A percentile compares a stretch with the other conserved stretches of the same genome.
These are phyloP conservation scores for Diplogelasinospora grovesii DNA, from an alignment of 495 filamentous ascomycete species.

Conservation along the genomic window DNA sequence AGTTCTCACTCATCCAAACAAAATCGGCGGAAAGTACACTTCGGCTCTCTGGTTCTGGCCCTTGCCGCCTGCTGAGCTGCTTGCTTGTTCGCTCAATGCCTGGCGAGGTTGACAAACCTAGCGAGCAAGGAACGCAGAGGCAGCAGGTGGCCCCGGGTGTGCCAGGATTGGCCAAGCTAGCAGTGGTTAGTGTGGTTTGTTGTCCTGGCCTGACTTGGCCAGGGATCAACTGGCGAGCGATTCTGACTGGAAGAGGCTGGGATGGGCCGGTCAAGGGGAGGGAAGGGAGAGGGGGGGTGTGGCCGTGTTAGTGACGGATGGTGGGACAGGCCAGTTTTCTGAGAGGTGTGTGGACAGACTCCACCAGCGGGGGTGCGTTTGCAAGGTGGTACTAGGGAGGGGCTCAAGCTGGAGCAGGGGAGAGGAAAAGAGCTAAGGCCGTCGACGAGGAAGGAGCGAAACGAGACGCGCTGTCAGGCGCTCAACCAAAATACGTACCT, in stretches of 20 bases:
- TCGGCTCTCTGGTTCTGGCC: not conserved
- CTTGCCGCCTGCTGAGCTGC: not conserved
- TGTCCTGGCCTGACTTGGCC: conserved; percentile 21
- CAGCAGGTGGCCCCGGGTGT: conserved; percentile 15
- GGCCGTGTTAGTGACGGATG: conserved; percentile 11
- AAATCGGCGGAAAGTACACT: too few relatives aligned
- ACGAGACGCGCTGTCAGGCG: too few relatives aligned
- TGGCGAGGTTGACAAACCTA: too few relatives aligned
- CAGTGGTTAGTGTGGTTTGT: conserved; percentile 19
- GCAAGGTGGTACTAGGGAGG: conserved; percentile 16
- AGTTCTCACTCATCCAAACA: too few relatives aligned
- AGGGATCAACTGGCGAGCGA: conserved; percentile 17
- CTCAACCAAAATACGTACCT: too few relatives aligned
- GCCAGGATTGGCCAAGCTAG: conserved; percentile 15
- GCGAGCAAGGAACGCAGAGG: conserved; percentile 8
- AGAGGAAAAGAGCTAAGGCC: too few relatives aligned
- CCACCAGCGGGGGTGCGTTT: conserved; percentile 13
- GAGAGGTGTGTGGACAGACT: conserved; percentile 21
- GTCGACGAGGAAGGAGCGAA: too few relatives aligned
- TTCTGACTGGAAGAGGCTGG: conserved; percentile 25
- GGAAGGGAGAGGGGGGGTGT: conserved; percentile 12
- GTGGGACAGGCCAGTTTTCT: conserved; percentile 14
- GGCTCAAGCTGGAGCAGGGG: not conserved
- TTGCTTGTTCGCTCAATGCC: not conserved
- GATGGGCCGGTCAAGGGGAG: conserved; percentile 10